Percentiles rank a stretch among this genome's conserved stretches.
phyloP scores from a whole-genome alignment of 805 yeast genomes.

The Yamadazyma scolyti region DNA sequence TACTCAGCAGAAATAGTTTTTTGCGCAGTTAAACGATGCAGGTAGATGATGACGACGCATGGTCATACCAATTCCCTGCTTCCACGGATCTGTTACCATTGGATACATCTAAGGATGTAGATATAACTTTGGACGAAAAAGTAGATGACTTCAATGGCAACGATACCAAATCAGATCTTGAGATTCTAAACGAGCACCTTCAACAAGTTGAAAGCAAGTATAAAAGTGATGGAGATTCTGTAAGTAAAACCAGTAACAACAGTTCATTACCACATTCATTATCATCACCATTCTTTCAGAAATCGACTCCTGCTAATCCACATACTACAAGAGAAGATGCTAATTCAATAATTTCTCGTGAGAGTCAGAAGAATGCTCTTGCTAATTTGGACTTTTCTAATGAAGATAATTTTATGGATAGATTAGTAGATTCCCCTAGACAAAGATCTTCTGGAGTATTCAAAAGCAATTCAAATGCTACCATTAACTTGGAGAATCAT shows the following conservation, averaged over 20 bases:
- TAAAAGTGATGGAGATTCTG: constrained; percentile 1
- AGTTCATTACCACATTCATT: too few species aligned
- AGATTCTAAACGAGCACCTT: constrained; percentile 7
- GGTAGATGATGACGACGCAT: constrained; percentile 40
- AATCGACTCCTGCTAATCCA: constrained; percentile 50
- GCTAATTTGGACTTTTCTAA: constrained; percentile 6
- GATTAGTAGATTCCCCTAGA: constrained; percentile 8
- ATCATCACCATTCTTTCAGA: constrained; percentile 33
- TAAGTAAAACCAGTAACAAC: too few species aligned
- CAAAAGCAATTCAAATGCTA: constrained; percentile 4
- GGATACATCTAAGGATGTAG: too few species aligned
- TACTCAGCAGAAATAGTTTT: too few species aligned
- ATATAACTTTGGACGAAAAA: too few species aligned
- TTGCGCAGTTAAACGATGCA: too few species aligned
- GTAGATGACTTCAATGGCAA: neutral
- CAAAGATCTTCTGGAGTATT: neutral
- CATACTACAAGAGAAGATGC: constrained; percentile 51
- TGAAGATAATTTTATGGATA: constrained; percentile 5
- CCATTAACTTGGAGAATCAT: constrained; percentile 3
- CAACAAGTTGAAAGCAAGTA: too few species aligned
- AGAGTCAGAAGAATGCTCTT: constrained; percentile 13
- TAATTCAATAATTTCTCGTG: constrained; percentile 29
- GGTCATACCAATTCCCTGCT: constrained; percentile 39
- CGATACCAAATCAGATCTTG: neutral
- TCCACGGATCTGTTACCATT: constrained; percentile 28